Evolutionary conservation across 306 rosid species (phyloP).

Genomic region (Rubus idaeus): DNA sequence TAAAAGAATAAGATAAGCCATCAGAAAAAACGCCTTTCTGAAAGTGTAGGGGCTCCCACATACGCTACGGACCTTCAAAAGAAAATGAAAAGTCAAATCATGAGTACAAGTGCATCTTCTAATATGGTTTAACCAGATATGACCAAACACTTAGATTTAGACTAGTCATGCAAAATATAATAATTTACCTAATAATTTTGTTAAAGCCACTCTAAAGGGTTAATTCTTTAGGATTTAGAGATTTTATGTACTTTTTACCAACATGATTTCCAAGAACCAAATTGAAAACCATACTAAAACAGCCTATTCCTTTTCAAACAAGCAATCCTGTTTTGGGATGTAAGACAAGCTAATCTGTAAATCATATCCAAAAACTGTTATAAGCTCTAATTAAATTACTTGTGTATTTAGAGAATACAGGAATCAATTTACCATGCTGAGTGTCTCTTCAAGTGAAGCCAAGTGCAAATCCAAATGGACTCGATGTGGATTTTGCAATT

Average conservation of each 20-base stretch:
- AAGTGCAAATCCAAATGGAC: not conserved
- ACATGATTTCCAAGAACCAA: not conserved
- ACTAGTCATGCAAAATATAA: not conserved
- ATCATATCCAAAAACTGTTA: not conserved
- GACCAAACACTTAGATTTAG: not conserved
- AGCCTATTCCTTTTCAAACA: too few relatives aligned
- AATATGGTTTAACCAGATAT: not conserved
- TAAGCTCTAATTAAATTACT: not conserved
- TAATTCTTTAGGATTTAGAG: not conserved
- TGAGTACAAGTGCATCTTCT: not conserved
- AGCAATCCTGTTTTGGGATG: not conserved
- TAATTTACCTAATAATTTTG: too few relatives aligned
- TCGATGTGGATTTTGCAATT: too few relatives aligned
- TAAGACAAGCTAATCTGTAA: not conserved
- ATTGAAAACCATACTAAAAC: not conserved
- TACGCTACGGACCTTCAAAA: constrained; percentile 66
- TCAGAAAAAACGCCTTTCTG: constrained; percentile 81
- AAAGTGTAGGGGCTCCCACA: constrained; percentile 76
- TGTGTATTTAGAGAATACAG: not conserved
- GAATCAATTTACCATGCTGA: too few relatives aligned
- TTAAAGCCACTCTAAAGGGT: too few relatives aligned
- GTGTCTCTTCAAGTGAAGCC: not conserved
- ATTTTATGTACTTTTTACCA: too few relatives aligned
- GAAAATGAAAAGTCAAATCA: constrained; percentile 6
- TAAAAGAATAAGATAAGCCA: constrained; percentile 65